These are phyloP conservation scores for Vanderwaltozyma polyspora DNA, from an alignment of 805 yeast genomes.

Conservation along the genomic window DNA sequence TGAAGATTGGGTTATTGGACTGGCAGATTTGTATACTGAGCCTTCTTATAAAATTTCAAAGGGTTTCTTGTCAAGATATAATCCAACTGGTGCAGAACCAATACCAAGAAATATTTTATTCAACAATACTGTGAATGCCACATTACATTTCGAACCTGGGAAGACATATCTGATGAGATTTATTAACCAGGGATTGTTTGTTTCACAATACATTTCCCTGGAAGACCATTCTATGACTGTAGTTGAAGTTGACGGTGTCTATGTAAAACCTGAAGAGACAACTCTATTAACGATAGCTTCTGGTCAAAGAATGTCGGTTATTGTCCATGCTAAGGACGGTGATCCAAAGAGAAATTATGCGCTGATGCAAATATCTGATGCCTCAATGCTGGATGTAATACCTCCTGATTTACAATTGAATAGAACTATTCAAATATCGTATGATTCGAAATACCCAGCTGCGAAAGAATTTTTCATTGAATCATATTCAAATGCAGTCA, in stretches of 20 bases:
- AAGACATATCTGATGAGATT: slow-evolving; percentile 56
- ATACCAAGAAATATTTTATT: slow-evolving; percentile 56
- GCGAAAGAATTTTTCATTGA: slow-evolving; percentile 22
- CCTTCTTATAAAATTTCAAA: slow-evolving; percentile 36
- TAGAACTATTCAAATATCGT: slow-evolving; percentile 45
- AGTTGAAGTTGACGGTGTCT: slow-evolving; percentile 68
- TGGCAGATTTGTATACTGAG: slow-evolving; percentile 57
- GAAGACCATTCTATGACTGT: slow-evolving; percentile 64
- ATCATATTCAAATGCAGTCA: slow-evolving; percentile 14
- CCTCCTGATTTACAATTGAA: slow-evolving; percentile 47
- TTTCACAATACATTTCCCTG: slow-evolving; percentile 55
- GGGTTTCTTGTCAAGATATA: slow-evolving; percentile 48
- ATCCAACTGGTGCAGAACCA: slow-evolving; percentile 83
- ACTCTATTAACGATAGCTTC: slow-evolving; percentile 54
- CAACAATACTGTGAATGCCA: slow-evolving; percentile 51
- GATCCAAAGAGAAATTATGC: slow-evolving; percentile 39
- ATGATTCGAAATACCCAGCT: slow-evolving; percentile 28
- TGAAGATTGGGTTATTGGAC: slow-evolving; percentile 44
- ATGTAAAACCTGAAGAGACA: slow-evolving; percentile 45
- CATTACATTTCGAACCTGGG: slow-evolving; percentile 44
- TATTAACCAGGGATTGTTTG: slow-evolving; percentile 60
- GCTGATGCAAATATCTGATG: slow-evolving; percentile 51
- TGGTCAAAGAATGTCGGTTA: slow-evolving; percentile 71
- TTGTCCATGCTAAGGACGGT: slow-evolving; percentile 44
- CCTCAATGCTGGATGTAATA: slow-evolving; percentile 56